Evolutionary conservation across 2,329 filamentous ascomycete species (phyloP).

Genomic region (Trichoderma pleuroti): DNA sequence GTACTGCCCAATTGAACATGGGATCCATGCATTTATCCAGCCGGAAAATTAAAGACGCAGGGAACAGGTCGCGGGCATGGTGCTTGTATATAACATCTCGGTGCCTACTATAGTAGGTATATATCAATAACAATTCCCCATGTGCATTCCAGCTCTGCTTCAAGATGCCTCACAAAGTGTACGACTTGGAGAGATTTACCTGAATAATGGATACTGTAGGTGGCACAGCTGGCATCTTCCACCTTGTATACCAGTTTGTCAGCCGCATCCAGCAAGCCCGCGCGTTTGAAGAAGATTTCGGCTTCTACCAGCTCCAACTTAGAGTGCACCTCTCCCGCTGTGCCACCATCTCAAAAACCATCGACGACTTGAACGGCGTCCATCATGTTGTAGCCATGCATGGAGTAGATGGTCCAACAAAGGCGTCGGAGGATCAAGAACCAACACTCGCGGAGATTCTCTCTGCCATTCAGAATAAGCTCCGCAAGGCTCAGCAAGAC

Average conservation of each 20-base stretch:
- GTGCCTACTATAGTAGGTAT: too few relatives aligned
- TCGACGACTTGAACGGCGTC: not conserved
- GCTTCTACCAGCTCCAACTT: not conserved
- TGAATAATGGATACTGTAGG: not conserved
- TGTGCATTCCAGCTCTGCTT: too few relatives aligned
- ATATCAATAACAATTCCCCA: too few relatives aligned
- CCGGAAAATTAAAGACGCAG: too few relatives aligned
- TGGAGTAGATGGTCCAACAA: not conserved
- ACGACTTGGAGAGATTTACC: too few relatives aligned
- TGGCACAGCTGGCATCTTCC: not conserved
- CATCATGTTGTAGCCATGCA: too few relatives aligned
- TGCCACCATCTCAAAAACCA: not conserved
- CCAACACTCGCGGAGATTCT: not conserved
- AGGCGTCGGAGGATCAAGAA: not conserved
- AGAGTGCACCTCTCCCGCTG: not conserved
- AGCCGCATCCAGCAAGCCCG: not conserved
- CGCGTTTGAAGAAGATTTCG: conserved; percentile 1
- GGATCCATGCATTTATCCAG: too few relatives aligned
- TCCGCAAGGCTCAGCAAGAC: not conserved
- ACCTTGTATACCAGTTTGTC: not conserved
- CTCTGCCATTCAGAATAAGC: not conserved
- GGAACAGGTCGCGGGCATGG: too few relatives aligned
- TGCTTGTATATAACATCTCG: too few relatives aligned
- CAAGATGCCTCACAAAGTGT: too few relatives aligned
- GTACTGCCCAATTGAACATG: too few relatives aligned